Evolutionary conservation across 805 yeast genomes (phyloP).

Genomic region (Yarrowia alimentaria): DNA sequence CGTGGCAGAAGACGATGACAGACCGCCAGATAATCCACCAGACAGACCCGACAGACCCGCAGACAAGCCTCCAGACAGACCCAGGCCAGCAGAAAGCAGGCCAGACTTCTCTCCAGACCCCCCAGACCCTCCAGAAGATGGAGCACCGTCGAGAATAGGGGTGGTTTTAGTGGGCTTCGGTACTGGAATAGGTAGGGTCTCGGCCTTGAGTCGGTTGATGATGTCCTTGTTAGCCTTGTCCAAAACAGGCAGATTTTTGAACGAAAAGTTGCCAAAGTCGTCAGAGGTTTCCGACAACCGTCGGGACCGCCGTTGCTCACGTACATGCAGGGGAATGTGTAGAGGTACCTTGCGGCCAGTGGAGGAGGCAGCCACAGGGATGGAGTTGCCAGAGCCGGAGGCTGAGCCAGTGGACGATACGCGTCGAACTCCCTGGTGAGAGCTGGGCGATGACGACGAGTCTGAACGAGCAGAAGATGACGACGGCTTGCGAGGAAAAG

Average conservation of each 20-base stretch:
- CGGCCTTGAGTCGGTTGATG: constrained; percentile 79
- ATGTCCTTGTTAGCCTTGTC: constrained; percentile 94
- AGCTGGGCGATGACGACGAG: constrained; percentile 2
- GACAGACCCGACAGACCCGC: no score
- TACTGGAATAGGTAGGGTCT: constrained; percentile 49
- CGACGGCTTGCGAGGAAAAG: no score
- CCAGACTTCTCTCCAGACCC: no score
- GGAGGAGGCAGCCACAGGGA: not conserved
- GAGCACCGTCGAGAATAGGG: no score
- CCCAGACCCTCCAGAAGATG: no score
- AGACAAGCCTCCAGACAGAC: no score
- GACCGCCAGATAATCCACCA: no score
- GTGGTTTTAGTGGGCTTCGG: no score
- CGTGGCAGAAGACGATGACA: constrained; percentile 9
- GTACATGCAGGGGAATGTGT: constrained; percentile 54
- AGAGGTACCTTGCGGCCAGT: constrained; percentile 41
- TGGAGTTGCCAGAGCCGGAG: not conserved
- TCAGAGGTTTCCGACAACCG: constrained; percentile 59
- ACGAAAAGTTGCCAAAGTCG: constrained; percentile 89
- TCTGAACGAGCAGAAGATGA: constrained; percentile 5
- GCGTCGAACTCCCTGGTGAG: not conserved
- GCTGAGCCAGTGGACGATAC: constrained; percentile 11
- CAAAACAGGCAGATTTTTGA: constrained; percentile 81
- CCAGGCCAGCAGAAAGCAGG: no score
- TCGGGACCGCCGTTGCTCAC: constrained; percentile 66